Percentiles rank a stretch among this genome's conserved stretches.
These are phyloP conservation scores for Fraxinus xanthoxyloides DNA, from an alignment of 305 asterid species.

Conservation along the genomic window DNA sequence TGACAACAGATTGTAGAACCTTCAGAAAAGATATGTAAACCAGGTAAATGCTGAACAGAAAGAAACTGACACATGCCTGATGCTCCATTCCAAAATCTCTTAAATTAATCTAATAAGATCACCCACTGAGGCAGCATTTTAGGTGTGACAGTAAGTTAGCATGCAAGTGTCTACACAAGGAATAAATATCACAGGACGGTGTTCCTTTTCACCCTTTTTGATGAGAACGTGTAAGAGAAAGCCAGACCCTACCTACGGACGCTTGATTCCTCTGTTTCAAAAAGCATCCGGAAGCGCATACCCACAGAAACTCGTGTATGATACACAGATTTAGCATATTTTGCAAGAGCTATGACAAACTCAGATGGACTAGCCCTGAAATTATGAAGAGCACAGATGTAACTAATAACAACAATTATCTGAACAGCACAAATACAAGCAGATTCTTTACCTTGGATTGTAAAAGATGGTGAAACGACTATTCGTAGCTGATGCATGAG, in stretches of 20 bases:
- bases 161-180: neutral
- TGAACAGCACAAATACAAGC: slow-evolving; percentile 5
- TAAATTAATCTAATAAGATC: neutral
- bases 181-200: neutral
- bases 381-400: slow-evolving; percentile 8
- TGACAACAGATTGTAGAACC: neutral
- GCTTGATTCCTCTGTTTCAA: slow-evolving; percentile 83
- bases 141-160: neutral
- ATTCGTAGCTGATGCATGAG: slow-evolving; percentile 93
- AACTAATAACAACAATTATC: neutral
- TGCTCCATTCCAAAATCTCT: neutral
- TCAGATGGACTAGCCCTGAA: slow-evolving; percentile 85
- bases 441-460: slow-evolving; percentile 72
- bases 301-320: slow-evolving; percentile 82
- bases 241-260: slow-evolving; percentile 62
- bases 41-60: neutral
- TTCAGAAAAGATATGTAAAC: neutral
- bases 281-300: slow-evolving; percentile 86
- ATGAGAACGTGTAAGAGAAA: neutral
- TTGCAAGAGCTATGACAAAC: slow-evolving; percentile 81
- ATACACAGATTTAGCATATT: slow-evolving; percentile 71
- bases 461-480: slow-evolving; percentile 93
- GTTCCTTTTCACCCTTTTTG: neutral
- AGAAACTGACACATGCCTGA: neutral
- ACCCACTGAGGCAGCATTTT: neutral